phyloP scores from a whole-genome alignment of 805 yeast genomes.

The Saccharomycopsis babjevae region DNA sequence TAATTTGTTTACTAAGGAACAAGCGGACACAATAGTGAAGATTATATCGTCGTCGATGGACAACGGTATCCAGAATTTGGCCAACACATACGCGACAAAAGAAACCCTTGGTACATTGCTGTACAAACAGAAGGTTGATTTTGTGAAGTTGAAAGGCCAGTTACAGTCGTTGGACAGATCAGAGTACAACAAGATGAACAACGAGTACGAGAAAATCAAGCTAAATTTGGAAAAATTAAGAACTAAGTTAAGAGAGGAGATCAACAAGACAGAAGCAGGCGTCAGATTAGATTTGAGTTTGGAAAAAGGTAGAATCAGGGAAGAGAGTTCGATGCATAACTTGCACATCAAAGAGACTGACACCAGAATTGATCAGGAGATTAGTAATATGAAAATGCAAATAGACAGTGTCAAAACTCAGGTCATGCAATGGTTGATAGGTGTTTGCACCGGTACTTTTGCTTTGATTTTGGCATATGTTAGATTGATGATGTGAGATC shows the following conservation, averaged over 20 bases:
- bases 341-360: constrained; percentile 90
- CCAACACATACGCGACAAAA: constrained; percentile 72
- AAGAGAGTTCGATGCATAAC: constrained; percentile 88
- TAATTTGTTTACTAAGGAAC: constrained; percentile 64
- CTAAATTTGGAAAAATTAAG: constrained; percentile 81
- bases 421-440: constrained; percentile 96
- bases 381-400: constrained; percentile 89
- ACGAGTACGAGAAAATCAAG: constrained; percentile 77
- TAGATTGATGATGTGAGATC: constrained; percentile 51
- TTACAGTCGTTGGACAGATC: constrained; percentile 78
- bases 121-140: constrained; percentile 93
- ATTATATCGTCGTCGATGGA: constrained; percentile 66
- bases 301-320: constrained; percentile 92
- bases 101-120: constrained; percentile 76
- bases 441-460: constrained; percentile 97
- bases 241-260: constrained; percentile 80
- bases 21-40: constrained; percentile 69
- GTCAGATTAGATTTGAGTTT: constrained; percentile 84
- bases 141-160: constrained; percentile 89
- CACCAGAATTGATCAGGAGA: constrained; percentile 90
- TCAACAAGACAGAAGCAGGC: constrained; percentile 80
- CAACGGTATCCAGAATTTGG: constrained; percentile 68
- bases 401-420: constrained; percentile 93
- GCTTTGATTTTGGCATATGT: constrained; percentile 90
- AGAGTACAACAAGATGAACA: constrained; percentile 71